Evolutionary conservation across 1,284 basidiomycete genomes (phyloP).

Genomic region (Athelia sp.): DNA sequence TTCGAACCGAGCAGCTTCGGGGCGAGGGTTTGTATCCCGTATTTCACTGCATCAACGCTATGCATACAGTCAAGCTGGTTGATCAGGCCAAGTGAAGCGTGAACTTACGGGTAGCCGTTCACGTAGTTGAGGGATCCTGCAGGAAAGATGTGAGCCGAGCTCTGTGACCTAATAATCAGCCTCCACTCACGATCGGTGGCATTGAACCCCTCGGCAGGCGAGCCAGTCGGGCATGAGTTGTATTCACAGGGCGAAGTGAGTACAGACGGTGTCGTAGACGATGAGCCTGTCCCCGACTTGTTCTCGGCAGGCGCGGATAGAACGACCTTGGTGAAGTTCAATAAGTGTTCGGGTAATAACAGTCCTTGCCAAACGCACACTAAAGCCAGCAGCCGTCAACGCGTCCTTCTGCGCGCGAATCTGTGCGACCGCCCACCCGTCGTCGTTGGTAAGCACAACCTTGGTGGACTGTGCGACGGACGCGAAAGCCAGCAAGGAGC

Average conservation of each 20-base stretch:
- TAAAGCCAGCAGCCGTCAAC: constrained; percentile 26
- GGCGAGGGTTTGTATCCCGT: constrained; percentile 42
- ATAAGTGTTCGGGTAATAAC: neutral
- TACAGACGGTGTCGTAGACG: constrained; percentile 15
- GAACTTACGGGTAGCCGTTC: constrained; percentile 33
- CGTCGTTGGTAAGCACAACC: constrained; percentile 26
- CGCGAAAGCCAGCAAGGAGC: too few species aligned
- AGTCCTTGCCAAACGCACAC: constrained; percentile 19
- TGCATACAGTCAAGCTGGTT: neutral
- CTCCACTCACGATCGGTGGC: constrained; percentile 32
- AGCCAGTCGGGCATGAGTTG: constrained; percentile 33
- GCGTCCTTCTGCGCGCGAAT: constrained; percentile 34
- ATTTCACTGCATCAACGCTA: constrained; percentile 37
- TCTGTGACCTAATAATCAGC: neutral
- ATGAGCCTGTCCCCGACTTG: constrained; percentile 37
- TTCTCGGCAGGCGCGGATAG: constrained; percentile 39
- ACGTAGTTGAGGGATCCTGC: constrained; percentile 35
- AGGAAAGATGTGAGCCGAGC: neutral
- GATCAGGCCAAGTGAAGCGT: neutral
- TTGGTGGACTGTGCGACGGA: constrained; percentile 9
- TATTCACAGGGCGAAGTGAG: constrained; percentile 31
- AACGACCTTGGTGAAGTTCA: constrained; percentile 24
- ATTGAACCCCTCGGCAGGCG: constrained; percentile 40
- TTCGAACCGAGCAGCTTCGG: constrained; percentile 34
- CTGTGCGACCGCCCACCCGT: constrained; percentile 38